Base-by-base conservation (phyloP, 1,284 basidiomycete species). In the Puccinia triticina region DNA sequence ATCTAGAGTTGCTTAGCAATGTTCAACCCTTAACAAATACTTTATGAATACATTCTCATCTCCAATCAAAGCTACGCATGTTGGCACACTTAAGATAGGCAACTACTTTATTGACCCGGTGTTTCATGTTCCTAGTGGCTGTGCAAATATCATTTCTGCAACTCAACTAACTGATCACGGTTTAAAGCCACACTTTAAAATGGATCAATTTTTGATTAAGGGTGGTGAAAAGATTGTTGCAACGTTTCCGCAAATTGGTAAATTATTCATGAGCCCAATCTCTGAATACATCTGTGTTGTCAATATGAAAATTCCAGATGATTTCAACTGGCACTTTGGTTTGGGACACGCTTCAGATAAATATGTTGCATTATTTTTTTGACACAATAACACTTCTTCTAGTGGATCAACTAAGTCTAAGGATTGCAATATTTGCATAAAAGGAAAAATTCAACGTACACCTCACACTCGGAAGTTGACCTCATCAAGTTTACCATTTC, bases 141-240 rank as follows among this genome's bases (percentile, higher is more conserved):
- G 26, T 34, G 71, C 23, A 18, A 73, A 73, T 29, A 21, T 73
- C 4, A 5, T 73, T 16, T 73, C 46, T 1, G 71, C 18, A 8
- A 32, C 71, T 50, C 71, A 73, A 29, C 32, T 73, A 32, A 0
- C 32, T 23, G n/a, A 73, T 50, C 71, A 73, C n/a, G 71, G 71
- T 18, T n/a, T 73, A 1, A 73, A 73, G 37, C 50, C 29, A 26
- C 8, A 16, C 11, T 73, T 50, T 26, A 50, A 73, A 37, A 32
- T 26, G 4, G 50, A 73, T 37, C n/a, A 32, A 18, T 73, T 73
- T 55, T 11, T 73, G 5, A 18, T 73, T 14, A 50, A 73, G 23
- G 16, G 32, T 11, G 40, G 32, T 18, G 50, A 73, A 8, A 50
- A 55, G 18, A 50, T 73, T 21, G 11, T 73, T 29, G 46, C 46